Base-by-base conservation (phyloP, 441 rosid genomes). In the Erysimum cheiri region DNA sequence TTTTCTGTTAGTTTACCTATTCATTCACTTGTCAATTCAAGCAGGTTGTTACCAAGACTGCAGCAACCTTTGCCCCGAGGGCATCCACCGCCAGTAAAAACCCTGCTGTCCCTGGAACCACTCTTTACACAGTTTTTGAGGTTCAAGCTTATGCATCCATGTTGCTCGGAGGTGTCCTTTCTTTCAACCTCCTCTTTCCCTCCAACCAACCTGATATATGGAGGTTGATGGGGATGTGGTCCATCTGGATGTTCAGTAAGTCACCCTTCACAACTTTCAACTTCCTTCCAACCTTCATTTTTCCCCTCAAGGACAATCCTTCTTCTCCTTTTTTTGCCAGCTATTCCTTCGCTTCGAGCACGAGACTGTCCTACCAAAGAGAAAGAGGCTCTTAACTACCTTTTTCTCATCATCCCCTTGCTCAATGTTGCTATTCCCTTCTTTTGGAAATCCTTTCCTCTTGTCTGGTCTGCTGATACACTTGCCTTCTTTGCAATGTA, bases 181-280 rank as follows among this genome's bases (percentile, higher is more conserved):
- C 97, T 57, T 94, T 86, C 86, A 91, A 91, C 72, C 90, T 94
- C 69, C 72, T 92, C 22, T 90, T 90, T 77, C 98, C 98, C 59
- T 90, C 97, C 8, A 82, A 84, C 67, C 91, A 91, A 67, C 99
- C 97, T 6, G 98, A 94, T 73, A 60, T 94, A 10, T 92, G 97
- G 98, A 92, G 99, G 80, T 77, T 94, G 57, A 92, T 92, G 93
- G 99, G 99, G 29, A 95, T 94, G 99, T 94, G 98, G 99, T 94
- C 98, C 36, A 90, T 94, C 70, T 90, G 99, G 99, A 90, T 92
- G 98, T 95, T 95, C 85, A 88, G 98, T 91, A 80, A 84, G 97
- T 84, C 53, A 1, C 64, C 64, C 28, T 28, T 50, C 4, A 13
- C 61, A 48, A 24, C 3, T 0, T 10, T 33, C 56, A 3, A 4